Evolutionary conservation across 2,329 filamentous ascomycete genomes (phyloP).

Genomic region (Ophiostoma tasmaniense): DNA sequence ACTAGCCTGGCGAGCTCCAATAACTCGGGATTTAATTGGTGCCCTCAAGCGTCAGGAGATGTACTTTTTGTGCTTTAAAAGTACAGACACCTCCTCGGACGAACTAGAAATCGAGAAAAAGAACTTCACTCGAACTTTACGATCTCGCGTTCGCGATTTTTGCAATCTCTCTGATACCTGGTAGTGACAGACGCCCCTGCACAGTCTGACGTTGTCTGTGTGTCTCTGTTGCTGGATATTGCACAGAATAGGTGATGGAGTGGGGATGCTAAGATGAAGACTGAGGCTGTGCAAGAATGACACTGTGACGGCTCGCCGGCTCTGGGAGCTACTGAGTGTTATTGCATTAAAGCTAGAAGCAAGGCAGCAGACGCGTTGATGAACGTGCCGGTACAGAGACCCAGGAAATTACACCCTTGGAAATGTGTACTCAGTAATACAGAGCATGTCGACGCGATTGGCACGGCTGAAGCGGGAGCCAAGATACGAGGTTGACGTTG

Average conservation of each 20-base stretch:
- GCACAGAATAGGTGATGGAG: background rate
- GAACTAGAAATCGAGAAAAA: background rate
- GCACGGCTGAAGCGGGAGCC: background rate
- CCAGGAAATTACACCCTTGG: background rate
- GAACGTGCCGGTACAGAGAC: too few species aligned
- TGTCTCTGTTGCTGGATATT: background rate
- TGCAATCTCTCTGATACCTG: background rate
- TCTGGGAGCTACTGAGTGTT: background rate
- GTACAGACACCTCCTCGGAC: too few species aligned
- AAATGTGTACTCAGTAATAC: too few species aligned
- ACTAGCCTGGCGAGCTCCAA: too few species aligned
- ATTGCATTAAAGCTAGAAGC: background rate
- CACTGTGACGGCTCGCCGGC: background rate
- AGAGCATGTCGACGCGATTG: too few species aligned
- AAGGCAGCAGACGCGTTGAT: background rate
- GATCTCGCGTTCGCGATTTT: background rate
- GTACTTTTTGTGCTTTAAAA: too few species aligned
- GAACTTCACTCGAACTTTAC: background rate
- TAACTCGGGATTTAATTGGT: too few species aligned
- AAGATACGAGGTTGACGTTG: background rate
- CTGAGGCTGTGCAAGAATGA: constrained; percentile 8
- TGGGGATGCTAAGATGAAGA: constrained; percentile 1
- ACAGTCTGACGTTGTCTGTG: background rate
- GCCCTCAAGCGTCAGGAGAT: too few species aligned
- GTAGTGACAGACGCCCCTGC: too few species aligned